Evolutionary conservation across 2,329 filamentous ascomycete species (phyloP), one percentile per base, ranked within the genome.

Genomic region (Aureobasidium lini): DNA sequence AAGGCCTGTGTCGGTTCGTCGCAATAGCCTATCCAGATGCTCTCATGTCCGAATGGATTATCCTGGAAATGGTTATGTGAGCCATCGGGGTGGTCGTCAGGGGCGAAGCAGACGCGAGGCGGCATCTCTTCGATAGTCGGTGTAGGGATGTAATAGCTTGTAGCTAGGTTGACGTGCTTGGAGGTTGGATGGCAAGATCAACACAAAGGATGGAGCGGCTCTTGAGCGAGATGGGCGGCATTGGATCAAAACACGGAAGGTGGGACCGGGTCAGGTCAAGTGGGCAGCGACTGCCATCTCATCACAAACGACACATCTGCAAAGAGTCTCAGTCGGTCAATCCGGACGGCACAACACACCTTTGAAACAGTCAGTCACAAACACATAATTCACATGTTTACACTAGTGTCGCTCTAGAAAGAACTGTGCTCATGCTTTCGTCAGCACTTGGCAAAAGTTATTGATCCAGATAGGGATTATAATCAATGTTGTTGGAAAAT

Each of bases 11-110:
- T 11, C 6, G 52, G 52, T 7, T 56, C 9, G 40, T 56, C 52
- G 31, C 29, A 40, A 16, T 56, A 56, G 18, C 52, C 52, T n/a
- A 46, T 36, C 52, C 52, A 56, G 2, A 56, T 44, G n/a, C 13
- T 44, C 3, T 16, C 7, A 18, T 4, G 6, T 16, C 11, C 11
- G 23, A 56, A 56, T 28, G 52, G 52, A 15, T 18, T 28, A 31
- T 2, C 29, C 1, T 34, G 6, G 15, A 56, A 56, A 16, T 56
- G 9, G 6, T 46, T 11, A 11, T 56, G 52, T 5, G 4, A 1
- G 13, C 50, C 37, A 18, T 15, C 50, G 2, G 50, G n/a, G 2
- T 56, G 40, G 8, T 31, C 16, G 5, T 31, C 31, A 4, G 40
- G 52, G 10, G 52, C 52, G 10, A 56, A 56, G 52, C 52, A 56